A percentile compares a stretch with the other conserved stretches of the same genome.
Conservation (phyloP, 164 flowering plant species). For the Liriodendron chinense region DNA sequence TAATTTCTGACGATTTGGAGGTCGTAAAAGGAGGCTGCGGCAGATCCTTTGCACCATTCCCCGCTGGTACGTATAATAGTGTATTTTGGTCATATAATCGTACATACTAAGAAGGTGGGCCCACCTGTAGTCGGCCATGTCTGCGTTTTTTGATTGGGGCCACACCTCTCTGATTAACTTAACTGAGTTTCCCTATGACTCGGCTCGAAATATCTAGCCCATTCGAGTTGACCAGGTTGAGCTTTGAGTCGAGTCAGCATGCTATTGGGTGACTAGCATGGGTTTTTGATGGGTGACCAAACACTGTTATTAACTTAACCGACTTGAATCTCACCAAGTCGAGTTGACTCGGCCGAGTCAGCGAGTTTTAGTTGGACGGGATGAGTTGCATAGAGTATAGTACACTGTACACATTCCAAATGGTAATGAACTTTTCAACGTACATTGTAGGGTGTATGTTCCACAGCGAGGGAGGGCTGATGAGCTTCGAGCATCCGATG, state of each 20-base stretch:
- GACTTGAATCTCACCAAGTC: too few relatives aligned
- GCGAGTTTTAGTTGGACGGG: too few relatives aligned
- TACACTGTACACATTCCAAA: background rate
- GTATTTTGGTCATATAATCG: background rate
- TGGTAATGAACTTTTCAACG: background rate
- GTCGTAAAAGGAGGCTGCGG: constrained; percentile 79
- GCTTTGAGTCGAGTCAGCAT: too few relatives aligned
- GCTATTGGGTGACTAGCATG: too few relatives aligned
- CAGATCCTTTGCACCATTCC: constrained; percentile 92
- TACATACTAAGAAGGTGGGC: background rate
- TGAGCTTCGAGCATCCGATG: constrained; percentile 96
- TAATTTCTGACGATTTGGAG: constrained; percentile 68
- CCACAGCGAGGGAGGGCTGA: constrained; percentile 80
- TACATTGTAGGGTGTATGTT: constrained; percentile 69
- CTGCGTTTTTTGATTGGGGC: background rate
- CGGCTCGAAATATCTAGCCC: too few relatives aligned
- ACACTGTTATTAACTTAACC: too few relatives aligned
- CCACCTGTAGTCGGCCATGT: background rate
- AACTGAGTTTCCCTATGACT: too few relatives aligned
- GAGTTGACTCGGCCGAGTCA: too few relatives aligned
- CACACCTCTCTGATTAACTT: too few relatives aligned
- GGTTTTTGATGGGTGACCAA: too few relatives aligned
- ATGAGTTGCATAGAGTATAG: background rate
- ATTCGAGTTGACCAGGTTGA: too few relatives aligned
- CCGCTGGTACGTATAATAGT: constrained; percentile 43